A percentile compares a stretch with the other conserved stretches of the same genome.
These are phyloP conservation scores for Colletotrichum ledebouriae DNA, from an alignment of 2,329 filamentous ascomycete genomes.

Conservation along the genomic window DNA sequence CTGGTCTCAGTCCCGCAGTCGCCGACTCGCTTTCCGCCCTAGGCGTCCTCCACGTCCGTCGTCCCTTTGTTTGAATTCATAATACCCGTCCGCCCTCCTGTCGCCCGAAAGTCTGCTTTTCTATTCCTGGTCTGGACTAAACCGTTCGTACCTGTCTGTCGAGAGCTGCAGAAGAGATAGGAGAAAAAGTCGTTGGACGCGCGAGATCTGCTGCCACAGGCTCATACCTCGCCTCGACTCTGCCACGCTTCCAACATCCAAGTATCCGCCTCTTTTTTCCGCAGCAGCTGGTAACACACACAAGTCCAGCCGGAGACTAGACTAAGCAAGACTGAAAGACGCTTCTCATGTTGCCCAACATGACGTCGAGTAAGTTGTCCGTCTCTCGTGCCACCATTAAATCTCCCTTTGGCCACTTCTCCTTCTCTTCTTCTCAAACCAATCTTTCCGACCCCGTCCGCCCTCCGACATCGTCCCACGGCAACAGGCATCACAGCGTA, in stretches of 20 bases:
- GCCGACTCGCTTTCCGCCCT: constrained; percentile 24
- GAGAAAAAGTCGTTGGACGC: constrained; percentile 4
- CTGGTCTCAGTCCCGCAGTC: constrained; percentile 39
- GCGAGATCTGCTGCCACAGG: constrained; percentile 3
- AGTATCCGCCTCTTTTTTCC: constrained; percentile 16
- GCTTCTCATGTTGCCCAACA: constrained; percentile 51
- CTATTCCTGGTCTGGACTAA: constrained; percentile 33
- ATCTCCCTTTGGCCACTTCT: constrained; percentile 53
- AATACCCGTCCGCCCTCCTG: constrained; percentile 35
- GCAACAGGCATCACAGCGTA: constrained; percentile 40
- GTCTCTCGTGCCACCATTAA: constrained; percentile 51
- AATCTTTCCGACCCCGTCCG: constrained; percentile 34
- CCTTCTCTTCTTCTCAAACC: constrained; percentile 48
- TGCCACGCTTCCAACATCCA: constrained; percentile 14
- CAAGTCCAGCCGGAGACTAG: constrained; percentile 34
- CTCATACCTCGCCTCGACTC: constrained; percentile 2
- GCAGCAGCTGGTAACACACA: constrained; percentile 29
- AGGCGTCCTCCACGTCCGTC: constrained; percentile 5
- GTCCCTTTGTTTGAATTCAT: constrained; percentile 38
- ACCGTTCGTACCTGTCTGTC: constrained; percentile 29
- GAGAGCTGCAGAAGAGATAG: constrained; percentile 14
- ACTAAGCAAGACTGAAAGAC: constrained; percentile 39
- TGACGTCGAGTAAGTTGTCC: constrained; percentile 61
- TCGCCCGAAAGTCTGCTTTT: constrained; percentile 34
- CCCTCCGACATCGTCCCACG: constrained; percentile 32